Conservation (phyloP, 192 early-diverging fungal species). For the Fimicolochytrium jonesii region DNA sequence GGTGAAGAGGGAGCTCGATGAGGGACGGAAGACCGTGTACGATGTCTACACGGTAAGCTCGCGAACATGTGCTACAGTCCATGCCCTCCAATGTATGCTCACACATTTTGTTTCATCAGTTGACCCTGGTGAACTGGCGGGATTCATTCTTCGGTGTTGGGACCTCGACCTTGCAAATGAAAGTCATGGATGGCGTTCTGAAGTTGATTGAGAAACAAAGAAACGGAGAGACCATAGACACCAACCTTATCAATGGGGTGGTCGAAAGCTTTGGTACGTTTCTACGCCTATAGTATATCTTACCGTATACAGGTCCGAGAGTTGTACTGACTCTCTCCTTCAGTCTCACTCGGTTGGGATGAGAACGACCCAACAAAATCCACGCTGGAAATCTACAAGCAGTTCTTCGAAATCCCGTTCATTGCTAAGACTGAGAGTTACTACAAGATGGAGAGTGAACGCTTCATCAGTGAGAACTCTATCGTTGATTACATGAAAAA, state of each 20-base stretch:
- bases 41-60: constrained; percentile 88
- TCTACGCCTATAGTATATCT: background rate
- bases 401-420: constrained; percentile 85
- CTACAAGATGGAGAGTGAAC: constrained; percentile 86
- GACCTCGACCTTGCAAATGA: constrained; percentile 46
- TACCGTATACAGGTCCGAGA: background rate
- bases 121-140: constrained; percentile 82
- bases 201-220: constrained; percentile 76
- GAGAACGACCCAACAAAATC: constrained; percentile 72
- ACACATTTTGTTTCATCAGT: constrained; percentile 46
- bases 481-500: constrained; percentile 96
- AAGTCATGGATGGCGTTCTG: constrained; percentile 73
- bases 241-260: constrained; percentile 77
- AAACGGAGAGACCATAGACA: constrained; percentile 87
- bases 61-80: background rate
- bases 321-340: no score
- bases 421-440: constrained; percentile 74
- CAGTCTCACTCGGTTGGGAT: constrained; percentile 79
- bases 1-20: constrained; percentile 95
- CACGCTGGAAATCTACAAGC: constrained; percentile 81
- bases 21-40: constrained; percentile 80
- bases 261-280: constrained; percentile 84
- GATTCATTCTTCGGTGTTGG: constrained; percentile 45
- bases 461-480: constrained; percentile 84
- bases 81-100: background rate